Conservation (phyloP, 116 monocot species). For the Posidonia oceanica region DNA sequence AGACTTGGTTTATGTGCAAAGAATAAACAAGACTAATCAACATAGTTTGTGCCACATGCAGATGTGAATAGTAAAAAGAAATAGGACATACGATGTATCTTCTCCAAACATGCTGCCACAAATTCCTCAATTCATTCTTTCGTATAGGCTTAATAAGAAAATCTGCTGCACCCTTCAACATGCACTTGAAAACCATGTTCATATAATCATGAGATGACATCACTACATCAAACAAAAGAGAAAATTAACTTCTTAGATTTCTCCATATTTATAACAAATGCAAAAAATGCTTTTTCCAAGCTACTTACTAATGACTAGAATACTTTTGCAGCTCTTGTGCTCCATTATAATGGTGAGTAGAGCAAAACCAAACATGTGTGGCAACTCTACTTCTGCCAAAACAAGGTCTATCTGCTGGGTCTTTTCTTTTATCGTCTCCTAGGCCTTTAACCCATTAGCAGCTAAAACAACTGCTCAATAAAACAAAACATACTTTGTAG, state of each 20-base stretch:
- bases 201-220: slow-evolving; percentile 92
- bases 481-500: not conserved
- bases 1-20: not conserved
- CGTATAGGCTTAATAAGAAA: slow-evolving; percentile 89
- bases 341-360: slow-evolving; percentile 78
- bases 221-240: slow-evolving; percentile 46
- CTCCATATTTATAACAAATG: not conserved
- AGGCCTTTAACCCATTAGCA: slow-evolving; percentile 73
- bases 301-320: slow-evolving; percentile 85
- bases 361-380: slow-evolving; percentile 51
- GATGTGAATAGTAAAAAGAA: not conserved
- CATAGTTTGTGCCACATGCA: not conserved
- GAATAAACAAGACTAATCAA: not conserved
- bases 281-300: not conserved
- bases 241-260: not conserved
- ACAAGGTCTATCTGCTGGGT: slow-evolving; percentile 51
- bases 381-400: slow-evolving; percentile 74
- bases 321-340: slow-evolving; percentile 54
- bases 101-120: slow-evolving; percentile 99
- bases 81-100: slow-evolving; percentile 41
- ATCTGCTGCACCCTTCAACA: slow-evolving; percentile 85
- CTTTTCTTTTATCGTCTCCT: slow-evolving; percentile 60
- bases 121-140: slow-evolving; percentile 80
- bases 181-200: slow-evolving; percentile 78
- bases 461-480: slow-evolving; percentile 44